Conservation (phyloP, 176 grass and related monocot species). For the Canna indica region DNA sequence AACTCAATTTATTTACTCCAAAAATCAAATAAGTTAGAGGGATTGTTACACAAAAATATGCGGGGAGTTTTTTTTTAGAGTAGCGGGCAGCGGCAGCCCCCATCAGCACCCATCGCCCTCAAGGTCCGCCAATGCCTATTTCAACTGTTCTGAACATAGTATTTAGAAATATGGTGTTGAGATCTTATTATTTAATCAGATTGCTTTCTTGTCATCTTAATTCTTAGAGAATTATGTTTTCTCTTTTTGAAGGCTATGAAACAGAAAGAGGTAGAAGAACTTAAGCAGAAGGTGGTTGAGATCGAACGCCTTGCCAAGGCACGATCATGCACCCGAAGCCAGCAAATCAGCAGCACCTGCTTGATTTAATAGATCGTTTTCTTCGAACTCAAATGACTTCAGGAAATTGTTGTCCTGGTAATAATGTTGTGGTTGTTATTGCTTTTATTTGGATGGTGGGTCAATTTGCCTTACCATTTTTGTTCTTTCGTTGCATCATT, state of each 20-base stretch:
- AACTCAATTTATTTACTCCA: no score
- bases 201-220: background rate
- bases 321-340: background rate
- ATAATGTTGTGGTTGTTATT: background rate
- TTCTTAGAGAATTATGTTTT: background rate
- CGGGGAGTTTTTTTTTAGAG: no score
- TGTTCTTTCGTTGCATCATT: background rate
- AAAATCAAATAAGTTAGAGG: no score
- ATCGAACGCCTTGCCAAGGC: constrained; percentile 33
- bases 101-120: no score
- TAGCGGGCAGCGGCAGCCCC: no score
- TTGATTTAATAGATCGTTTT: background rate
- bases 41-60: no score
- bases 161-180: background rate
- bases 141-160: no score
- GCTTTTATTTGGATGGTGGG: background rate
- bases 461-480: background rate
- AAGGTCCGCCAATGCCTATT: no score
- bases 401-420: background rate
- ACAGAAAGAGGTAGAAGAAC: constrained; percentile 29
- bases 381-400: background rate
- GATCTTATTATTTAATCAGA: background rate
- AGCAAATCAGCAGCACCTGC: constrained; percentile 6
- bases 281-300: constrained; percentile 38
- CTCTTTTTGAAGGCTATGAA: constrained; percentile 35